Evolutionary conservation across 2,329 filamentous ascomycete genomes (phyloP), one percentile per base, ranked within the genome.

Genomic region (Dothidotthia symphoricarpi): DNA sequence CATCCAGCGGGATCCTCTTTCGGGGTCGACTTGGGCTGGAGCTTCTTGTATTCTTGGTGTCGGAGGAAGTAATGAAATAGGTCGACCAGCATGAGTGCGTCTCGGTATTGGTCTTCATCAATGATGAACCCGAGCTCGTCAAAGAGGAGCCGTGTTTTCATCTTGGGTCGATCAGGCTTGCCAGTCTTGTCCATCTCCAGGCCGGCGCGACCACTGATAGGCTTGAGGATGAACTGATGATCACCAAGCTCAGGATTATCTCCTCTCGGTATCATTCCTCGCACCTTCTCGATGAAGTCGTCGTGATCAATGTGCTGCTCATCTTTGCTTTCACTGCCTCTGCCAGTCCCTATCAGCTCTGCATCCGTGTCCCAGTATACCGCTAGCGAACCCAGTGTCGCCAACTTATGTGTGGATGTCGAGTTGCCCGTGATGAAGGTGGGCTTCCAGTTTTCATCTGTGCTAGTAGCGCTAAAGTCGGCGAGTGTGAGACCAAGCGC

Each of bases 291-390:
- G 33, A 96, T 78, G 65, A 97, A 80, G 28, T 91, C 85, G 17
- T 82, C 78, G 51, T 94, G 88, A 7, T 83, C 72, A 35, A 86
- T 75, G 7, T 77, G 70, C 47, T 87, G 78, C 34, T 66, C 63
- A 9, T 78, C 74, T 28, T 73, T 78, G 7, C 76, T 73, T 42
- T 81, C 74, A 3, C 80, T 80, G 50, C 93, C 88, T 51, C 86
- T 83, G 6, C 89, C 89, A 4, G 86, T 83, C 10, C 89, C 88
- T 28, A 97, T 75, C 3, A 98, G 76, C 16, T 84, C 76, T 1
- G 89, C 81, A 65, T 99, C 91, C 1, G 93, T 98, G 65, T 98
- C 94, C 93, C 94, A 99, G 68, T 99, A 99, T 8, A 97, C 79
- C 3, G 93, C 89, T 34, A 99, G 71, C 4, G 90, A 88, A 22